Conservation (phyloP, 495 filamentous ascomycete genomes). For the Penicillium canescens region DNA sequence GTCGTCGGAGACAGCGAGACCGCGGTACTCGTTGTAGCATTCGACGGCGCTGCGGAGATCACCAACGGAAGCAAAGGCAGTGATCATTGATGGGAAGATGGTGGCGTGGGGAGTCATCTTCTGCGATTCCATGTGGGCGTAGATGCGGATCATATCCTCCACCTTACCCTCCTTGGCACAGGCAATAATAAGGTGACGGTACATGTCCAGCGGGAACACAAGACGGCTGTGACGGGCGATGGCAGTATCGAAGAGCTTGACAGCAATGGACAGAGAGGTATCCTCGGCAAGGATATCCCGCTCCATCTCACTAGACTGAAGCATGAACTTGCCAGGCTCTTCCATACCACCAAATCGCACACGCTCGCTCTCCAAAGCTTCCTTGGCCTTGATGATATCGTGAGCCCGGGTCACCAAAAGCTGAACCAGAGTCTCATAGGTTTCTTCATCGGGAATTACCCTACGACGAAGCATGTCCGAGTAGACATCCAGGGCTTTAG, state of each 20-base stretch:
- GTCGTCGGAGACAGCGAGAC: constrained; percentile 77
- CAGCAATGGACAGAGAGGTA: constrained; percentile 76
- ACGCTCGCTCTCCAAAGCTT: constrained; percentile 70
- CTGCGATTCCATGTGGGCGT: constrained; percentile 82
- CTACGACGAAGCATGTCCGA: constrained; percentile 90
- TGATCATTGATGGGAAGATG: constrained; percentile 90
- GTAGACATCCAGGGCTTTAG: constrained; percentile 92
- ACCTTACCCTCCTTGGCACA: constrained; percentile 77
- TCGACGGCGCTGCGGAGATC: constrained; percentile 90
- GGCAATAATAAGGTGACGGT: constrained; percentile 77
- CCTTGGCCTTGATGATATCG: constrained; percentile 68
- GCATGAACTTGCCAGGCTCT: constrained; percentile 84
- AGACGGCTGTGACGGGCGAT: constrained; percentile 50
- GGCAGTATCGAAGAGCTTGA: constrained; percentile 81
- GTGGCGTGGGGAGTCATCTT: constrained; percentile 71
- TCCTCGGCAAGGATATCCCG: constrained; percentile 81
- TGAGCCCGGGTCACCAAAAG: constrained; percentile 77
- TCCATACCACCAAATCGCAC: constrained; percentile 81
- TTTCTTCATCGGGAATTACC: constrained; percentile 76
- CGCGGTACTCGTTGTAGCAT: constrained; percentile 91
- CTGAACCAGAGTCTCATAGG: constrained; percentile 82
- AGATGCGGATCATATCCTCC: constrained; percentile 85
- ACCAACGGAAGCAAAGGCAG: constrained; percentile 76
- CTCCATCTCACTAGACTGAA: constrained; percentile 82
- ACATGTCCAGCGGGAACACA: constrained; percentile 70